A percentile compares a stretch with the other conserved stretches of the same genome.
These are phyloP conservation scores for Nosema muscidifuracis DNA, from an alignment of 371 early-diverging fungal genomes.

Conservation along the genomic window DNA sequence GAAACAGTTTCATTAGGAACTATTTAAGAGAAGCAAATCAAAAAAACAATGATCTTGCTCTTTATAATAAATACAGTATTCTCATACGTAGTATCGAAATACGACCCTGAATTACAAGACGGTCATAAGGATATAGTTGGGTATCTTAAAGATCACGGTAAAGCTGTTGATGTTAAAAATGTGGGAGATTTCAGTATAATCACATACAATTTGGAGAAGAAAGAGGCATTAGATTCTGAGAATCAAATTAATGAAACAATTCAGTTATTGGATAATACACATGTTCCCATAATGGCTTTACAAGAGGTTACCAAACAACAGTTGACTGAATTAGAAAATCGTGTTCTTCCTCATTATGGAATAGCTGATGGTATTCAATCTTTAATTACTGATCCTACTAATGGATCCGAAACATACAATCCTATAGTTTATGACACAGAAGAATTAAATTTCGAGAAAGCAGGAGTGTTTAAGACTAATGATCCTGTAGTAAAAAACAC, in stretches of 20 bases:
- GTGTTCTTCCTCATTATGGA: conserved; percentile 23
- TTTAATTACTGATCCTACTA: background rate
- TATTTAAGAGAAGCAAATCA: too few species aligned
- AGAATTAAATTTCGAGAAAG: conserved; percentile 1
- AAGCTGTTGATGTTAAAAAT: background rate
- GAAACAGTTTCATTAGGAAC: too few species aligned
- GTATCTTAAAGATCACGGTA: conserved; percentile 3
- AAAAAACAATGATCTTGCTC: background rate
- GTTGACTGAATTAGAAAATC: background rate
- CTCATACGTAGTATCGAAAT: background rate
- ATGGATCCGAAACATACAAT: background rate
- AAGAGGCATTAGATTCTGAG: background rate
- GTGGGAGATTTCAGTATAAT: conserved; percentile 28
- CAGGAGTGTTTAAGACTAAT: conserved; percentile 4
- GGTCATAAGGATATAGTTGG: conserved; percentile 1
- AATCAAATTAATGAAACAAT: background rate
- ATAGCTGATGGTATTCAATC: conserved; percentile 5
- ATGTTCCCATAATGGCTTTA: conserved; percentile 30
- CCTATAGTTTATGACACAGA: conserved; percentile 39
- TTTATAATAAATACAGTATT: conserved; percentile 1
- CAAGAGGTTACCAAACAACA: conserved; percentile 15
- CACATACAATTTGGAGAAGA: conserved; percentile 25
- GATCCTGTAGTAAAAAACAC: conserved; percentile 11
- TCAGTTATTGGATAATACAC: conserved; percentile 13
- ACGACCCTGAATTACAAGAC: background rate